Base-by-base conservation (phyloP, 2,329 filamentous ascomycete species). In the Colletotrichum spaethianum region DNA sequence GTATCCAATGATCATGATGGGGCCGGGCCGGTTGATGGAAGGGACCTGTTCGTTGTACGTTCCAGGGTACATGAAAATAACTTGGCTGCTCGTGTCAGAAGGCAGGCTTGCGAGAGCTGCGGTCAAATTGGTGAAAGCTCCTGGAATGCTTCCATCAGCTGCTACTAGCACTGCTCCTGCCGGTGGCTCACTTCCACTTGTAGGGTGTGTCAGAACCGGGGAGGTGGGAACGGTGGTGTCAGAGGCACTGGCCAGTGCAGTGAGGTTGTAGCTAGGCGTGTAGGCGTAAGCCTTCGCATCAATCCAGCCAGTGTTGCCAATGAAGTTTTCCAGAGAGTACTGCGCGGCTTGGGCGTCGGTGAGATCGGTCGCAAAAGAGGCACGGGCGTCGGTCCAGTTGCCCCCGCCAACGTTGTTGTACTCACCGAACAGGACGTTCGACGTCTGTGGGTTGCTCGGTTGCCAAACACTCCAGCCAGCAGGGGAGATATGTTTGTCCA, bases 31-130 rank as follows among this genome's bases (percentile, higher is more conserved):
- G 0, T 79, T 77, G 8, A 84, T 78, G 40, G 91, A 83, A 68
- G 86, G 87, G 46, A 91, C 88, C 75, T 91, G 89, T 78, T 91
- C 89, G 20, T 81, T 82, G 82, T 91, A 91, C 20, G 87, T 90
- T 3, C 90, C 89, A 0, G 77, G 74, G 38, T 79, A 79, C 50
- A 82, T 78, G 76, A 82, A 80, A 63, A 81, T 79, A n/a, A 81
- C 76, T 73, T 84, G 82, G 11, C 74, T 79, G 20, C 60, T 76
- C 33, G 62, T 23, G 67, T 77, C 46, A 57, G 67, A 64, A 55
- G 61, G 73, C 8, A 76, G 48, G 74, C 78, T 77, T 20, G 75
- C 74, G 42, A 81, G 74, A 1, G 79, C 80, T 16, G 68, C 74
- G 1, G 79, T 80, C 33, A 81, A 68, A 53, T 71, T 81, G 18